Evolutionary conservation across 345 rosid genomes (phyloP).

Genomic region (Cardamine chenopodiifolia): DNA sequence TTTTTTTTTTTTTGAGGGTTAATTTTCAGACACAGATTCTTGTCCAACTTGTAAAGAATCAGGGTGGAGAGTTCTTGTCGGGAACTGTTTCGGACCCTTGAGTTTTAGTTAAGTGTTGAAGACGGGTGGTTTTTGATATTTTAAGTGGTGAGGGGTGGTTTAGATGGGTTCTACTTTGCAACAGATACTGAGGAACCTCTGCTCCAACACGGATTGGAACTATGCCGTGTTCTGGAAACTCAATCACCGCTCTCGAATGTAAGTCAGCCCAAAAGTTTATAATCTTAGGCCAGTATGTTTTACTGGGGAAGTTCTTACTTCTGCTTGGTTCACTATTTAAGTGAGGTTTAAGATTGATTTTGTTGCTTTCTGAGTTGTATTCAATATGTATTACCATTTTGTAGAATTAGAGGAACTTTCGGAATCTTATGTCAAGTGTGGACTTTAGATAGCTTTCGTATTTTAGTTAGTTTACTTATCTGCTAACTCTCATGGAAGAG

Average conservation of each 20-base stretch:
- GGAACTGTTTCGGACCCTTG: background rate
- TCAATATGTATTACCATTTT: background rate
- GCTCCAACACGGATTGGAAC: conserved; percentile 76
- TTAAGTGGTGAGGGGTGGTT: conserved; percentile 4
- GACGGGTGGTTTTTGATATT: background rate
- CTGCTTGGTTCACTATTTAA: background rate
- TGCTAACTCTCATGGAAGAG: background rate
- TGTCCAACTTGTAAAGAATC: conserved; percentile 24
- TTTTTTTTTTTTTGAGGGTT: conserved; percentile 17
- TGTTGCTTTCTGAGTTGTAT: background rate
- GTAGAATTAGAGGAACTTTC: background rate
- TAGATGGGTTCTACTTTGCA: conserved; percentile 66
- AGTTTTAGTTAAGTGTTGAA: background rate
- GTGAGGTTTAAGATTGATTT: background rate
- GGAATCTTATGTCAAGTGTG: conserved; percentile 1
- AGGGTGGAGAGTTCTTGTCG: conserved; percentile 12
- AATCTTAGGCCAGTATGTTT: background rate
- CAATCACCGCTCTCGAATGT: conserved; percentile 69
- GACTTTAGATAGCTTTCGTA: background rate
- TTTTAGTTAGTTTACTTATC: background rate
- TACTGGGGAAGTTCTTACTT: background rate
- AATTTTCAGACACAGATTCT: background rate
- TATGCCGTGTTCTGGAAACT: conserved; percentile 94
- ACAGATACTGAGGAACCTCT: conserved; percentile 66
- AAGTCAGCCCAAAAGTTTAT: conserved; percentile 26